Percentiles rank a stretch among this genome's conserved stretches.
Conservation (phyloP, 2,329 filamentous ascomycete genomes). For the Thielaviopsis euricoi region DNA sequence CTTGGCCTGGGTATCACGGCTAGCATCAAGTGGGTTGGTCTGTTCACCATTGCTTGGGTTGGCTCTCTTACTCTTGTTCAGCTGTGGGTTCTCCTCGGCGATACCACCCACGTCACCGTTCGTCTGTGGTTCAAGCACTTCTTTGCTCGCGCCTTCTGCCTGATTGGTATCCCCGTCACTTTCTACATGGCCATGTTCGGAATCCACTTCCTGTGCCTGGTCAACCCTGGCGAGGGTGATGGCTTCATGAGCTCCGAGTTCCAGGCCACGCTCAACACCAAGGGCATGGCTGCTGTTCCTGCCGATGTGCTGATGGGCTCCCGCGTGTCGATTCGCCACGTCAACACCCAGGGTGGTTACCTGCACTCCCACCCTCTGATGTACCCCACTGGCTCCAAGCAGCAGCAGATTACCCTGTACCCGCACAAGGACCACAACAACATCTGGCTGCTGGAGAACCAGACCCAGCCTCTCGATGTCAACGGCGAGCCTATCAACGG, state of each 20-base stretch:
- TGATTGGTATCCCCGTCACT: constrained; percentile 71
- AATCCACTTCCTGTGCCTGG: constrained; percentile 85
- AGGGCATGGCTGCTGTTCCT: constrained; percentile 88
- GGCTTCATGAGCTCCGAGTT: constrained; percentile 99
- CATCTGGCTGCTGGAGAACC: constrained; percentile 83
- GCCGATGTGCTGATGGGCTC: constrained; percentile 85
- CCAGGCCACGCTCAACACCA: constrained; percentile 91
- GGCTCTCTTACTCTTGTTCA: constrained; percentile 79
- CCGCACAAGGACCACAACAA: constrained; percentile 99
- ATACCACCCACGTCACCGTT: constrained; percentile 68
- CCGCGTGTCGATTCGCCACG: constrained; percentile 70
- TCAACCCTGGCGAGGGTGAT: constrained; percentile 91
- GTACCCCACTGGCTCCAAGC: constrained; percentile 95
- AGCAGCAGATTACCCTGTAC: constrained; percentile 96
- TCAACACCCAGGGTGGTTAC: constrained; percentile 95
- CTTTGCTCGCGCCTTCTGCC: constrained; percentile 74
- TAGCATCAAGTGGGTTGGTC: constrained; percentile 97
- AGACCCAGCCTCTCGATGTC: constrained; percentile 71
- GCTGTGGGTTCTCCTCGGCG: constrained; percentile 87
- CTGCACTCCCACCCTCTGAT: constrained; percentile 93
- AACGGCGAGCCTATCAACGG: constrained; percentile 66
- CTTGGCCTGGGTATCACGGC: constrained; percentile 75
- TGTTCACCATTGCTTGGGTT: constrained; percentile 98
- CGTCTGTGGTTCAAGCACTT: constrained; percentile 89
- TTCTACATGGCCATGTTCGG: constrained; percentile 98